A percentile compares a stretch with the other conserved stretches of the same genome.
Conservation (phyloP, 2,329 filamentous ascomycete species). For the Leptoxyphium fumago region DNA sequence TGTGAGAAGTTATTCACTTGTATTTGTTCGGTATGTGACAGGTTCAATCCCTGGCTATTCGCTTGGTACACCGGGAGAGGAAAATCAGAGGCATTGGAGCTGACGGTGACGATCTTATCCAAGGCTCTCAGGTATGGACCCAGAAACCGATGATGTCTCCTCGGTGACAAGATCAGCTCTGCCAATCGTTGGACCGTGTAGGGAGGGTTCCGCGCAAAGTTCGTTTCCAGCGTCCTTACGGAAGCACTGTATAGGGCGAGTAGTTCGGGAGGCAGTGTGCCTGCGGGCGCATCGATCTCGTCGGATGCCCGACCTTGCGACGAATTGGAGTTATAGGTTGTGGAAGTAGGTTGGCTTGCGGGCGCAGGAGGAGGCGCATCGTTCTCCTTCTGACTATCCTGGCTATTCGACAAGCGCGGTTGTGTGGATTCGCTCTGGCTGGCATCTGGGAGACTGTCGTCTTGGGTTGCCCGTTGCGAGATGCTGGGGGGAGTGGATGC, state of each 20-base stretch:
- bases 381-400: constrained; percentile 57
- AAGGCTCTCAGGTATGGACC: constrained; percentile 79
- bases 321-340: not conserved
- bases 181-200: constrained; percentile 87
- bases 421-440: constrained; percentile 6
- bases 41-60: constrained; percentile 30
- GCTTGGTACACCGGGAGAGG: constrained; percentile 51
- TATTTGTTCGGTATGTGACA: constrained; percentile 36
- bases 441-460: constrained; percentile 10
- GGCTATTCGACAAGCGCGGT: constrained; percentile 16
- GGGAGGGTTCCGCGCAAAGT: constrained; percentile 63
- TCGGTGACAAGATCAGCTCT: constrained; percentile 68
- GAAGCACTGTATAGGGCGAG: constrained; percentile 34
- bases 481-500: constrained; percentile 12
- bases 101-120: constrained; percentile 80
- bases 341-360: not conserved
- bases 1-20: constrained; percentile 49
- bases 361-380: constrained; percentile 32
- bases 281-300: constrained; percentile 10
- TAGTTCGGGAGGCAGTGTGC: constrained; percentile 49
- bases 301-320: not conserved
- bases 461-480: constrained; percentile 6
- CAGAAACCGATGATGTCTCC: constrained; percentile 64
- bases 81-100: constrained; percentile 65
- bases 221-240: constrained; percentile 20